A percentile compares a stretch with the other conserved stretches of the same genome.
phyloP scores from a whole-genome alignment of 2,329 filamentous ascomycete genomes.

The Arthrobotrys conoides region DNA sequence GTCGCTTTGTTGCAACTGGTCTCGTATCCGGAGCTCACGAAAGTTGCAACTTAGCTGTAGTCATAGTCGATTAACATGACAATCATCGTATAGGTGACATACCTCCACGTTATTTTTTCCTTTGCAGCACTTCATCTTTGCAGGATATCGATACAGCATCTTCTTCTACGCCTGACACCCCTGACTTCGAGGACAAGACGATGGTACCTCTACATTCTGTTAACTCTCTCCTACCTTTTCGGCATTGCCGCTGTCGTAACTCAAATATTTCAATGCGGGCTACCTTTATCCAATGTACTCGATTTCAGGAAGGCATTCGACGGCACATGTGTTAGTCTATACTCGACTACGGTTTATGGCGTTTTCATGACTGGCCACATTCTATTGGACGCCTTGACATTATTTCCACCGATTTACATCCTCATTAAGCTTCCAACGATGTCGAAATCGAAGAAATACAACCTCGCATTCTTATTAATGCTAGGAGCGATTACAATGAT shows the following conservation, averaged over 20 bases:
- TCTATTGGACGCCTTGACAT: constrained; percentile 29
- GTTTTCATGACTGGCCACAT: constrained; percentile 49
- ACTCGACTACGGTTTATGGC: constrained; percentile 34
- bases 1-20: too few species aligned
- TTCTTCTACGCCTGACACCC: constrained; percentile 40
- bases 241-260: constrained; percentile 32
- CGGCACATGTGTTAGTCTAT: constrained; percentile 41
- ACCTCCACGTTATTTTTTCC: constrained; percentile 49
- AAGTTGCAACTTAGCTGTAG: too few species aligned
- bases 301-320: constrained; percentile 22
- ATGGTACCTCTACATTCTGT: constrained; percentile 45
- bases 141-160: constrained; percentile 50
- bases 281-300: constrained; percentile 33
- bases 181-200: constrained; percentile 18
- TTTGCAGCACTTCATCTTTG: constrained; percentile 39
- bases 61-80: too few species aligned
- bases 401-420: constrained; percentile 43
- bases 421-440: constrained; percentile 39
- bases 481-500: constrained; percentile 44
- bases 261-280: constrained; percentile 39
- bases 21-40: too few species aligned
- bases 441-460: constrained; percentile 41
- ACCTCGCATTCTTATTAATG: constrained; percentile 31
- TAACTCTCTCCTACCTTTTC: constrained; percentile 30
- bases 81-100: constrained; percentile 22